These are phyloP conservation scores for Lasiodiplodia gonubiensis DNA, from an alignment of 2,329 filamentous ascomycete species.

Conservation along the genomic window DNA sequence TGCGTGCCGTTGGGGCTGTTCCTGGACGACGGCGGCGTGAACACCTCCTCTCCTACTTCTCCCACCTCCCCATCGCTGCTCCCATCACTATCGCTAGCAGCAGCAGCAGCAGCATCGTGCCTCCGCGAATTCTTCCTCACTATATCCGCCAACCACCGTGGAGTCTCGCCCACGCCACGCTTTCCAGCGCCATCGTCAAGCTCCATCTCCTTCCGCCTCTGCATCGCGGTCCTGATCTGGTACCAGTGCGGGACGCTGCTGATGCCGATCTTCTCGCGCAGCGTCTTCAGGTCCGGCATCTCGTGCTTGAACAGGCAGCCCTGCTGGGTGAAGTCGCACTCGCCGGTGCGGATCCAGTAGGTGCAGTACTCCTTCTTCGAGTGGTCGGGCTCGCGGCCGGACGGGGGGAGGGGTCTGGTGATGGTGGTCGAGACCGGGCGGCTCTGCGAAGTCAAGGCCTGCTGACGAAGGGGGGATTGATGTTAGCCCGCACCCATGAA, in stretches of 20 bases:
- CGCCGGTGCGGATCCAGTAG: slow-evolving; percentile 85
- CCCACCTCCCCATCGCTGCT: neutral
- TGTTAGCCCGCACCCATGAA: neutral
- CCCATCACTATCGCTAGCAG: neutral
- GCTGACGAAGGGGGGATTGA: neutral
- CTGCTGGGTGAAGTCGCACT: slow-evolving; percentile 83
- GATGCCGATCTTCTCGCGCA: slow-evolving; percentile 70
- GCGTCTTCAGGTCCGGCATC: slow-evolving; percentile 76
- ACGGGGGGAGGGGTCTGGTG: slow-evolving; percentile 38
- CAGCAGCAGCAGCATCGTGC: too few relatives aligned
- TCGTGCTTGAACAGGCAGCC: slow-evolving; percentile 91
- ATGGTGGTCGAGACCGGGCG: neutral
- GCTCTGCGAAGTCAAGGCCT: neutral
- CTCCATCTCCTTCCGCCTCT: neutral
- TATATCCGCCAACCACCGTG: too few relatives aligned
- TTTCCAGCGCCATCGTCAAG: neutral
- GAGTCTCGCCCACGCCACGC: too few relatives aligned
- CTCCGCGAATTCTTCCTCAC: neutral
- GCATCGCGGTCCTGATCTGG: slow-evolving; percentile 52
- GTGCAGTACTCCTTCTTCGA: slow-evolving; percentile 80
- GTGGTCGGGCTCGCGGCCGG: slow-evolving; percentile 47
- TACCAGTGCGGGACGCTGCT: slow-evolving; percentile 62
- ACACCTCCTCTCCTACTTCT: neutral
- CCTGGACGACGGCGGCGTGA: neutral
- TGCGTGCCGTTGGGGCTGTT: too few relatives aligned